Conservation (phyloP, 106 monocot species). For the Hemerocallis citrina region DNA sequence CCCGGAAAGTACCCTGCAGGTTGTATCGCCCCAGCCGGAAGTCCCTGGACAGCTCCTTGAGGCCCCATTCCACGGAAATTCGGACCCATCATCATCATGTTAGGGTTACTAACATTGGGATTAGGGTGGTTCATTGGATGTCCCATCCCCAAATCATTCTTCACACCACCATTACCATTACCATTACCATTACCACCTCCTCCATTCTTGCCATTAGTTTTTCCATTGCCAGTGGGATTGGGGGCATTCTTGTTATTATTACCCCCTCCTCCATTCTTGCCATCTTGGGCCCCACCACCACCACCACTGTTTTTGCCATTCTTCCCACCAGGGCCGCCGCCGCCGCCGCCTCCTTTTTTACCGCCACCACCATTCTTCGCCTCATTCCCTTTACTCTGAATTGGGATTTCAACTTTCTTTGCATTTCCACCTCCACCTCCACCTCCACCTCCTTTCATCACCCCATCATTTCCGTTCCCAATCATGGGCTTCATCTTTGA, state of each 20-base stretch:
- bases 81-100: neutral
- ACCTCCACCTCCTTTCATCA: constrained; percentile 5
- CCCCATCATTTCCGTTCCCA: neutral
- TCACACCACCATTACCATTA: neutral
- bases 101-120: neutral
- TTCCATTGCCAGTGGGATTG: neutral
- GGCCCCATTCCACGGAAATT: neutral
- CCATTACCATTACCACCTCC: neutral
- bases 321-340: neutral
- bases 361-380: constrained; percentile 11
- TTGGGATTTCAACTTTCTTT: constrained; percentile 10
- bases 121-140: neutral
- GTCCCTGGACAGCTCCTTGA: constrained; percentile 23
- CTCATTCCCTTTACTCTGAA: neutral
- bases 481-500: constrained; percentile 20
- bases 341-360: neutral
- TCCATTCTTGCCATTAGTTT: neutral
- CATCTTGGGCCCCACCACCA: constrained; percentile 9
- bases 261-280: constrained; percentile 1
- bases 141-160: neutral
- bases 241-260: constrained; percentile 3
- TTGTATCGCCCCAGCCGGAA: constrained; percentile 11
- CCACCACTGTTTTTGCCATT: constrained; percentile 2
- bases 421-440: constrained; percentile 15
- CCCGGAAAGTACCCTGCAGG: constrained; percentile 24